Percentiles rank a stretch among this genome's conserved stretches.
Conservation (phyloP, 73 alveolate species). For the Chromera velia region DNA sequence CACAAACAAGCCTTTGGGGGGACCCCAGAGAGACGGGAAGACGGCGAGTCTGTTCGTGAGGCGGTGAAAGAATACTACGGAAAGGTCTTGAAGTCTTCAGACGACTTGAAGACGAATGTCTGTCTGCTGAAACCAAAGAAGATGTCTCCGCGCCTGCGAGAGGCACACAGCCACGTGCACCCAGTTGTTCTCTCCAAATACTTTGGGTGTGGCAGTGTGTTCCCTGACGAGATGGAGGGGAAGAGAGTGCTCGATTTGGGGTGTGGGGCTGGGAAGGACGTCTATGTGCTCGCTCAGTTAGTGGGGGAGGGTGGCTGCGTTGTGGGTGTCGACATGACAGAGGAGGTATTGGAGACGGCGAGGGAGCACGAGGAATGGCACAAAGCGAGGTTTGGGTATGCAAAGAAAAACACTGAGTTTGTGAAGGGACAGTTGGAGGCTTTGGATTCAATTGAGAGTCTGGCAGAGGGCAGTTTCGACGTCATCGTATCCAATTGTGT, state of each 20-base stretch:
- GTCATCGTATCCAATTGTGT: slow-evolving; percentile 64
- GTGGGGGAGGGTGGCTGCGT: slow-evolving; percentile 66
- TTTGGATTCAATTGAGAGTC: slow-evolving; percentile 26
- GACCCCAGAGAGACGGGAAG: no score
- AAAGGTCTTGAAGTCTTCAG: slow-evolving; percentile 41
- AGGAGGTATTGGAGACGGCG: slow-evolving; percentile 59
- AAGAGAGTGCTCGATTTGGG: slow-evolving; percentile 61
- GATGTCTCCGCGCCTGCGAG: background rate
- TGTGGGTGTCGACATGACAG: slow-evolving; percentile 68
- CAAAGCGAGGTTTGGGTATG: slow-evolving; percentile 33
- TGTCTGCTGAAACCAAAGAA: no score
- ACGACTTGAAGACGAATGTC: slow-evolving; percentile 61
- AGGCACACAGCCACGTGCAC: slow-evolving; percentile 12
- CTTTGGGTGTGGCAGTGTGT: slow-evolving; percentile 52
- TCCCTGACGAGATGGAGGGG: slow-evolving; percentile 50
- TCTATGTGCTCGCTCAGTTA: slow-evolving; percentile 52
- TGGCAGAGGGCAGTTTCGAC: slow-evolving; percentile 60
- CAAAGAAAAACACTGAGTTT: slow-evolving; percentile 53
- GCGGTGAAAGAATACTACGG: slow-evolving; percentile 58
- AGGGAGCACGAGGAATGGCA: slow-evolving; percentile 54
- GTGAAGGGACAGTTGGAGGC: slow-evolving; percentile 58
- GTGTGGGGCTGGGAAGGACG: slow-evolving; percentile 70
- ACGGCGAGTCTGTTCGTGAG: no score
- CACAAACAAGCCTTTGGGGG: no score
- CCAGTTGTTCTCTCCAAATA: slow-evolving; percentile 26